Conservation (phyloP, 2,329 filamentous ascomycete species). For the Fusarium sambucinum region DNA sequence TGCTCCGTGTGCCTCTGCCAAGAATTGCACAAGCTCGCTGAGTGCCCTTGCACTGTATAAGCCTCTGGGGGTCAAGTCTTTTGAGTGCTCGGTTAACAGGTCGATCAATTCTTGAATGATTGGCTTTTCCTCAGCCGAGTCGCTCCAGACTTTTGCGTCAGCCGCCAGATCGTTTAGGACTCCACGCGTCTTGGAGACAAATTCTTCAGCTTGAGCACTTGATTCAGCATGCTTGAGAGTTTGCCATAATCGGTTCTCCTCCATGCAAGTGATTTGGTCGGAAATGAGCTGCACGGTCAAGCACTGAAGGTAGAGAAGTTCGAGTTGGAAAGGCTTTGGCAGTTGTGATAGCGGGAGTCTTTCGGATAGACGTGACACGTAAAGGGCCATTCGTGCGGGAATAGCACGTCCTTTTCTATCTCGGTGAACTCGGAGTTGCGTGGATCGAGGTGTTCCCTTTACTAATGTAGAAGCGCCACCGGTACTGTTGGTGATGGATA, state of each 20-base stretch:
- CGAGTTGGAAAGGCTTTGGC: slow-evolving; percentile 58
- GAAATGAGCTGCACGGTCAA: slow-evolving; percentile 64
- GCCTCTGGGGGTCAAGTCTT: slow-evolving; percentile 56
- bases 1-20: slow-evolving; percentile 62
- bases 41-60: slow-evolving; percentile 67
- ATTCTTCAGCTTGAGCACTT: slow-evolving; percentile 57
- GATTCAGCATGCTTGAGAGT: slow-evolving; percentile 54
- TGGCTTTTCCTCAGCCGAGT: slow-evolving; percentile 51
- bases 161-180: slow-evolving; percentile 53
- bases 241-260: slow-evolving; percentile 61
- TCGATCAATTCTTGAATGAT: slow-evolving; percentile 58
- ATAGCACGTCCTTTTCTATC: slow-evolving; percentile 79
- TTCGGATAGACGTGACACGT: slow-evolving; percentile 70
- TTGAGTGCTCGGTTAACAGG: slow-evolving; percentile 60
- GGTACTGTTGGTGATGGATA: slow-evolving; percentile 80
- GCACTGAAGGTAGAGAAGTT: slow-evolving; percentile 64
- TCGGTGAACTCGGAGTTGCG: slow-evolving; percentile 56
- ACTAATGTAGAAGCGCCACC: slow-evolving; percentile 78
- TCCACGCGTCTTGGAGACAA: slow-evolving; percentile 57
- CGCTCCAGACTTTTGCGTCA: slow-evolving; percentile 56
- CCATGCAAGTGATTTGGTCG: slow-evolving; percentile 65
- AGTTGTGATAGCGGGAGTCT: slow-evolving; percentile 56
- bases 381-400: slow-evolving; percentile 80
- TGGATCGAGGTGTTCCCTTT: slow-evolving; percentile 45
- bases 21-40: slow-evolving; percentile 61